Conservation (phyloP, 202 grass and related monocot genomes). For the Eragrostis tef region DNA sequence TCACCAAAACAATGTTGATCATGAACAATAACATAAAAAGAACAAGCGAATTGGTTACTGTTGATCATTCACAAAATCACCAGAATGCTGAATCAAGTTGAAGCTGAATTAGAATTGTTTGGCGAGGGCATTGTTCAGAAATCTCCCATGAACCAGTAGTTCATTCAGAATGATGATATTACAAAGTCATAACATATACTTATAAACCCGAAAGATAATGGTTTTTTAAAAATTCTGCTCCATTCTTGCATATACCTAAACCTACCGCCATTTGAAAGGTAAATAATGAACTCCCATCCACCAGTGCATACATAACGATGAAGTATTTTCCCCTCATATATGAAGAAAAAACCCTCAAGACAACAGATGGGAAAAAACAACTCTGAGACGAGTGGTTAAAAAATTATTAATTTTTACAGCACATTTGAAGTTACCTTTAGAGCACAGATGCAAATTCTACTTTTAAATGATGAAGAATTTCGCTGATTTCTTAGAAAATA, state of each 20-base stretch:
- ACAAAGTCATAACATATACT: background rate
- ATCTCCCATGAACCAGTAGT: background rate
- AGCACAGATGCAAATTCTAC: background rate
- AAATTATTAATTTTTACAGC: background rate
- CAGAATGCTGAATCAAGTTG: slow-evolving; percentile 8
- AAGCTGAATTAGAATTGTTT: slow-evolving; percentile 29
- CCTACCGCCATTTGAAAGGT: background rate
- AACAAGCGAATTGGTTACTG: background rate
- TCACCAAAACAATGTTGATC: background rate
- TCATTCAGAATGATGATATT: slow-evolving; percentile 28
- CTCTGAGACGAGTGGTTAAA: slow-evolving; percentile 1
- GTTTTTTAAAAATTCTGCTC: background rate
- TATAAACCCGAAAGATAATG: background rate
- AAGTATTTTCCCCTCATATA: background rate
- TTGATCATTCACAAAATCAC: background rate
- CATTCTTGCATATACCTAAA: background rate
- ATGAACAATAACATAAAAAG: background rate
- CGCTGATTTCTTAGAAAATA: background rate
- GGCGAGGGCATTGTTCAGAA: background rate
- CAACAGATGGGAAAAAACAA: background rate
- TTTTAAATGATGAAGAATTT: background rate
- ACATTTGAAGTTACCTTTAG: background rate
- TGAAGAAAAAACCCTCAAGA: background rate
- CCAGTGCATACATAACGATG: background rate
- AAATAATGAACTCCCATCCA: background rate